Conservation (phyloP, 2,329 filamentous ascomycete species). For the Fusarium austroafricanum region DNA sequence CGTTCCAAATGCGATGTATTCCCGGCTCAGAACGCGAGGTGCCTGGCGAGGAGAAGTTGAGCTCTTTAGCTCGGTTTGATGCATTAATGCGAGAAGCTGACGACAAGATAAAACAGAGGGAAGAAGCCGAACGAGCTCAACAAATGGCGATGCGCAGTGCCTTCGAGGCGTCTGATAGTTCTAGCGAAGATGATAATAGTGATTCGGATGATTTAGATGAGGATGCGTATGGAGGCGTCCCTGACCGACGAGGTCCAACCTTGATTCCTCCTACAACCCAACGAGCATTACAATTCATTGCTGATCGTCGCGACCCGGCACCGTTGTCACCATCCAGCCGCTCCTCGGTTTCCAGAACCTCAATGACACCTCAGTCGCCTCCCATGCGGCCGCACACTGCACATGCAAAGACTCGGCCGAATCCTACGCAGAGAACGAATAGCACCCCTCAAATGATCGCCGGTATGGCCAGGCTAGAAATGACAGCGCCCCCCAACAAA, state of each 20-base stretch:
- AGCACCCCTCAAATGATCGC: constrained; percentile 61
- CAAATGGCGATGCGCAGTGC: constrained; percentile 58
- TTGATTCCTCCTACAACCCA: constrained; percentile 61
- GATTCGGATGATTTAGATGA: constrained; percentile 57
- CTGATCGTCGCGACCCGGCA: constrained; percentile 55
- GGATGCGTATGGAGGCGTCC: constrained; percentile 54
- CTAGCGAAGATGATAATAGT: constrained; percentile 54
- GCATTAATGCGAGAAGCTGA: constrained; percentile 73
- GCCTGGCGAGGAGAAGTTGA: constrained; percentile 71
- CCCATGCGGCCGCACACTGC: constrained; percentile 65
- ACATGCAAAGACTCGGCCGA: constrained; percentile 61
- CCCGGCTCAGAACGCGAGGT: constrained; percentile 67
- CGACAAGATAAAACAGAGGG: constrained; percentile 58
- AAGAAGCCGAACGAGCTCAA: constrained; percentile 50
- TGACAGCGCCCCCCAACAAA: constrained; percentile 40
- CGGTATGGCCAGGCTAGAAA: constrained; percentile 41
- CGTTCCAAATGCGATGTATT: constrained; percentile 72
- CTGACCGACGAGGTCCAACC: constrained; percentile 46
- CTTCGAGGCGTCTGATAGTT: constrained; percentile 63
- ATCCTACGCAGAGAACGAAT: constrained; percentile 57
- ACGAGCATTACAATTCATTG: constrained; percentile 63
- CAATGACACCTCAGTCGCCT: constrained; percentile 35
- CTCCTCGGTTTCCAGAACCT: constrained; percentile 48
- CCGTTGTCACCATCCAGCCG: constrained; percentile 50
- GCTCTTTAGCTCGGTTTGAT: constrained; percentile 73